Base-by-base conservation (phyloP, 2,329 filamentous ascomycete species). In the Pyrenochaeta sp. region DNA sequence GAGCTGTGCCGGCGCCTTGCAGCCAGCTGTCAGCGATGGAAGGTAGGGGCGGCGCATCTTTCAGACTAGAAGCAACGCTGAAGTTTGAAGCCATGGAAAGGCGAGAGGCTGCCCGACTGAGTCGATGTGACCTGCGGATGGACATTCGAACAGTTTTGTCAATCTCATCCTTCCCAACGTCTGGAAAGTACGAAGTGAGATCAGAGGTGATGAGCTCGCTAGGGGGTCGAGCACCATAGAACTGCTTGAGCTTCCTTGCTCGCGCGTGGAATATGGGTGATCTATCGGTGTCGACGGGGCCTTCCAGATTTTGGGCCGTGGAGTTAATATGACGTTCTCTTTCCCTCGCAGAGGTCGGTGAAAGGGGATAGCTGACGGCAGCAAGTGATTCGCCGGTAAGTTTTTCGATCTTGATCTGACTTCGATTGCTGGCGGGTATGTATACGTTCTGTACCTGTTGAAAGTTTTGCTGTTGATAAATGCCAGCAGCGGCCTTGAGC, bases 131-230 rank as follows among this genome's bases (percentile, higher is more conserved):
- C 67, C 95, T 87, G 67, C 94, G 88, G 77, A 97, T 90, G 0
- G 94, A 97, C 78, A 97, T 87, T 48, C 95, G 91, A 62, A 97
- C 93, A 0, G 95, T 98, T 68, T 93, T 91, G 77, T 98, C 95
- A 74, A 99, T 97, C 68, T 96, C 92, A 74, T 97, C 93, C 54
- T 92, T 89, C 49, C 93, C 89, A 71, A 98, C 94, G 72, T 96
- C 93, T 0, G 95, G 95, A 84, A 99, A 99, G 82, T 98, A 99
- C 0, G 93, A 96, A 1, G 92, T 95, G 58, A 99, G 83, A 74
- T 99, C 95, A 24, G 95, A 96, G 27, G 94, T 94, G 73, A 99
- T 99, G 75, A 99, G 86, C 81, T 99, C 95, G 80, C 94, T 98
- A 1, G 95, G 95, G 19, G 95, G 95, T 68, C 95, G 86, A 64